Evolutionary conservation across 164 flowering plant genomes (phyloP).

Genomic region (Kingdonia uniflora): DNA sequence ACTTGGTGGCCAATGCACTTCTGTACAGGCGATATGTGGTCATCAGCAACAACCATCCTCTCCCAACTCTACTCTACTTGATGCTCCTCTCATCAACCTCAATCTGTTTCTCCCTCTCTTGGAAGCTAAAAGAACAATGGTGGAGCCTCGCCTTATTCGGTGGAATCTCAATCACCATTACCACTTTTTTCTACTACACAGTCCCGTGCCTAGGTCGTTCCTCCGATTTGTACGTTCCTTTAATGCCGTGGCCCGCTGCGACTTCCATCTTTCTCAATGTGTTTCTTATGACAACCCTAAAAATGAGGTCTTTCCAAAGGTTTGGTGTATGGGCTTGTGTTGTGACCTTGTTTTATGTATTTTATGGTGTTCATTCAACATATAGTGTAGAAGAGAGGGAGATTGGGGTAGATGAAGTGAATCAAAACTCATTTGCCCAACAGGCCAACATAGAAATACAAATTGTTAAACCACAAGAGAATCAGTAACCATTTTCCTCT

Average conservation of each 20-base stretch:
- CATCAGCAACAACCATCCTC: constrained; percentile 24
- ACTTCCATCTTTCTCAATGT: constrained; percentile 62
- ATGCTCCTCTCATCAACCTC: constrained; percentile 44
- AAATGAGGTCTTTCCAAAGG: constrained; percentile 36
- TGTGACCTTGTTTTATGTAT: constrained; percentile 47
- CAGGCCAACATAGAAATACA: too few species aligned
- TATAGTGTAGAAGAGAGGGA: constrained; percentile 54
- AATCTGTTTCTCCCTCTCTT: constrained; percentile 49
- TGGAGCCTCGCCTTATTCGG: constrained; percentile 41
- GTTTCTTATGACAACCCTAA: constrained; percentile 54
- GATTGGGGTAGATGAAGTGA: too few species aligned
- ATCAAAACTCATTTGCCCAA: too few species aligned
- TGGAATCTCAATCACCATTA: constrained; percentile 23
- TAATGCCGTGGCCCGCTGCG: constrained; percentile 90
- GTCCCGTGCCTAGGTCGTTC: constrained; percentile 17
- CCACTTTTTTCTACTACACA: constrained; percentile 37
- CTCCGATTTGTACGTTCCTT: constrained; percentile 50
- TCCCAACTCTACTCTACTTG: constrained; percentile 45
- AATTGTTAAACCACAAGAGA: too few species aligned
- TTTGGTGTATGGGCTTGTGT: constrained; percentile 62
- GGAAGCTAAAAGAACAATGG: constrained; percentile 42
- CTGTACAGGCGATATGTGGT: constrained; percentile 46
- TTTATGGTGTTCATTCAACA: constrained; percentile 81
- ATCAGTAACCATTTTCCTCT: too few species aligned
- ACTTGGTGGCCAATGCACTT: constrained; percentile 79